Base-by-base conservation (phyloP, 768 basidiomycete genomes). In the Rhizopogon vesiculosus region DNA sequence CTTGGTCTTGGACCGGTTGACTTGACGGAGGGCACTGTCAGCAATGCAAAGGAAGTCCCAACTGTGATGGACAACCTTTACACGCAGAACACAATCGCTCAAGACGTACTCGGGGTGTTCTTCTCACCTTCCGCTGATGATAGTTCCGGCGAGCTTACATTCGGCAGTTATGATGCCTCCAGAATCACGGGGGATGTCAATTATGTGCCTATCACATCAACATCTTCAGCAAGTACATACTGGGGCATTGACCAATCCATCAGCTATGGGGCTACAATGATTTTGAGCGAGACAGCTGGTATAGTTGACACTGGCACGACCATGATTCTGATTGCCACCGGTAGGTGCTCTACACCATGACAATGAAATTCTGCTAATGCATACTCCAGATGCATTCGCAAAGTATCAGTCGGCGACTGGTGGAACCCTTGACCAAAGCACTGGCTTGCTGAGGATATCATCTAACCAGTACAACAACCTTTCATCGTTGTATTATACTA, bases 301-400 rank as follows among this genome's bases (percentile, higher is more conserved):
- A 68, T 74, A 40, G 63, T 74, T 60, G 71, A 74, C 56, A 72
- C 71, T 3, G 73, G 73, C 51, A 72, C 72, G n/a, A 71, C 72
- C 4, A 61, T 74, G 35, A 56, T 61, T 31, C 49, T 61, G 5
- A 33, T 61, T 40, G 59, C 59, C 3, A 51, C 57, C 7, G 54
- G 51, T 53, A 55, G 10, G 49, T 55, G 9, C 9, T 38, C 5
- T 18, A 15, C 31, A 33, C 10, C 39, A 16, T 6, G 19, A 45
- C 15, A 28, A 16, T 3, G 15, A 28, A 28, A 45, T 8, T 8
- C 7, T 28, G 25, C 43, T 45, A 45, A 45, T 2, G 13, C 16
- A 45, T 13, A 15, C n/a, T 10, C 33, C 45, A 49, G 57, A 62
- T 38, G 62, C 62, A 5, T 63, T 54, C 55, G 35, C 53, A 5